Base-by-base conservation (phyloP, 371 early-diverging fungal species). In the Sporodiniella umbellata region DNA sequence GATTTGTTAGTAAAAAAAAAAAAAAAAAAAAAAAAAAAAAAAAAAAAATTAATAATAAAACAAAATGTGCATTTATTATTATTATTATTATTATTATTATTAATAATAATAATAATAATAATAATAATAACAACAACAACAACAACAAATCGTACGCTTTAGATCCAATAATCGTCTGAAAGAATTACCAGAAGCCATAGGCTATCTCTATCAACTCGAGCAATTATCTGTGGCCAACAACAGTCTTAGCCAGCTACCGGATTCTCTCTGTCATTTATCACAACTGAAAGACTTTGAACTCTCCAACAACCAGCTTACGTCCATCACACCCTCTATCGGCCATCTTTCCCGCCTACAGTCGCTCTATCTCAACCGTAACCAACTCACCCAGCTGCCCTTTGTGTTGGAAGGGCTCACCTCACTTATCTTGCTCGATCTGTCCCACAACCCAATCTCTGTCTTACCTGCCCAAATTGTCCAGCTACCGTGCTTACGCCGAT, bases 171-270 rank as follows among this genome's bases (percentile, higher is more conserved):
- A 89, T 54, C 53, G 67, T 19, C 57, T 89, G 19, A 70, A 70
- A 23, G 65, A 70, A 8, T 48, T 89, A 25, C 88, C 87, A 8
- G 78, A 78, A 24, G 81, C 81, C n/a, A 77, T 89, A 58, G 88
- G 85, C 12, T 55, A 80, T 28, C 55, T 89, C 17, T 48, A 58
- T 4, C 75, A 74, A 37, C 58, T 89, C 15, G 71, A 70, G 40
- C 79, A 78, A n/a, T 60, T 89, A 7, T 76, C 78, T 26, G 40
- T 89, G 1, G 66, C 78, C 21, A 64, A 79, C 45, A 90, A 90
- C 52, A 60, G 61, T 17, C 49, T 90, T 11, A 62, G 57, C 33
- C 54, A 33, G 2, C 53, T 90, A 15, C 89, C 90, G 7, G 83
- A 84, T 10, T 78, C 83, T 15, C 80, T 90, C 25, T 75, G 84